Percentiles rank a stretch among this genome's conserved stretches.
Evolutionary conservation across 257 asterid genomes (phyloP).

Genomic region (Primulina huaijiensis): DNA sequence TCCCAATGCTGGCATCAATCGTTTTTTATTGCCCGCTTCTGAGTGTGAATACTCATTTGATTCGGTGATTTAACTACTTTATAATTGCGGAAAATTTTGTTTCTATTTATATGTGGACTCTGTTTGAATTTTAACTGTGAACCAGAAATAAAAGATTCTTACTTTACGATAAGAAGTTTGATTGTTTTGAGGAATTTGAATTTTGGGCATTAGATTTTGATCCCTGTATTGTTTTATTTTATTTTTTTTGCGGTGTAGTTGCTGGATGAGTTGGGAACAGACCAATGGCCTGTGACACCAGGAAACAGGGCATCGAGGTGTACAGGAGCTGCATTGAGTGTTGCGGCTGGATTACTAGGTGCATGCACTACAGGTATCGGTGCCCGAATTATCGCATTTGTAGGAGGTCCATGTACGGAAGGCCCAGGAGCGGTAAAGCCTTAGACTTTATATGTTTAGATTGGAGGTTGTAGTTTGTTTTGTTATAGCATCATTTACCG

Average conservation of each 20-base stretch:
- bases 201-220: constrained; percentile 10
- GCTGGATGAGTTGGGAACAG: constrained; percentile 87
- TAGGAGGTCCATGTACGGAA: constrained; percentile 99
- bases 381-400: constrained; percentile 81
- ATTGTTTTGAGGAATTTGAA: background rate
- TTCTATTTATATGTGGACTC: constrained; percentile 17
- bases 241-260: constrained; percentile 44
- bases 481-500: background rate
- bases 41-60: constrained; percentile 80
- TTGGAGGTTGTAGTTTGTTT: background rate
- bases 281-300: constrained; percentile 76
- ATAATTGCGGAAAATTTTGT: background rate
- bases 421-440: constrained; percentile 95
- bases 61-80: constrained; percentile 41
- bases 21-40: constrained; percentile 84
- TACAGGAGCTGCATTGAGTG: constrained; percentile 92
- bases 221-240: background rate
- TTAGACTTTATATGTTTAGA: constrained; percentile 17
- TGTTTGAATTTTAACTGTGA: constrained; percentile 14
- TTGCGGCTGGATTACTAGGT: constrained; percentile 85
- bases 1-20: constrained; percentile 53
- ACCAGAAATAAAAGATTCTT: background rate
- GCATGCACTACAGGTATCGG: constrained; percentile 82
- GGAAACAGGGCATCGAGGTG: constrained; percentile 85
- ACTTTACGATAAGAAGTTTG: background rate